Evolutionary conservation across 2,329 filamentous ascomycete species (phyloP).

Genomic region (Cadophora gregata): DNA sequence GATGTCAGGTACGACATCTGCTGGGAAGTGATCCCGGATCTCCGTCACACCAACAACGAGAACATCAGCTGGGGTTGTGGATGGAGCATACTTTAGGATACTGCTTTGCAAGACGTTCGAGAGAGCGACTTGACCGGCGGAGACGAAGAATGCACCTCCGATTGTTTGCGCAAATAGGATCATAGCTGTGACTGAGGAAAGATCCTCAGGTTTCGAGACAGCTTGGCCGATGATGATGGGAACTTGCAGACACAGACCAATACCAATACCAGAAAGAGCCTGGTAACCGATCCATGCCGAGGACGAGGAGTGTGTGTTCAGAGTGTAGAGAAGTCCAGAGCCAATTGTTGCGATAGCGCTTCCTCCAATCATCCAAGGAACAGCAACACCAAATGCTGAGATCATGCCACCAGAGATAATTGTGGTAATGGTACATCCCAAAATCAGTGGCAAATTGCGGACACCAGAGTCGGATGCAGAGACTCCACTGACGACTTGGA

Average conservation of each 20-base stretch:
- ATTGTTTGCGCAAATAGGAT: conserved; percentile 55
- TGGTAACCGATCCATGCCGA: conserved; percentile 64
- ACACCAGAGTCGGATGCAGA: conserved; percentile 44
- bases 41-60: conserved; percentile 58
- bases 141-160: conserved; percentile 57
- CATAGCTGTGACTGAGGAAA: conserved; percentile 55
- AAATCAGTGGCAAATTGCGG: conserved; percentile 49
- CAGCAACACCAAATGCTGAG: conserved; percentile 45
- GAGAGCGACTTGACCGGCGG: conserved; percentile 55
- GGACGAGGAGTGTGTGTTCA: conserved; percentile 53
- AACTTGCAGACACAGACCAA: conserved; percentile 60
- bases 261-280: conserved; percentile 59
- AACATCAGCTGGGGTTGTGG: conserved; percentile 47
- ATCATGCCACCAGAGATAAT: conserved; percentile 46
- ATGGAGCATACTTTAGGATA: conserved; percentile 46
- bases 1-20: conserved; percentile 57
- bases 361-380: conserved; percentile 46
- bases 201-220: conserved; percentile 49
- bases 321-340: conserved; percentile 63
- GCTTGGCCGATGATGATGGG: conserved; percentile 47
- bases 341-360: conserved; percentile 42
- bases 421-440: conserved; percentile 43
- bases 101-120: conserved; percentile 51
- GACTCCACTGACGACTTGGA: conserved; percentile 51
- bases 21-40: conserved; percentile 57